Evolutionary conservation across 2,329 filamentous ascomycete genomes (phyloP).

Genomic region (Raffaelea ambrosiae): DNA sequence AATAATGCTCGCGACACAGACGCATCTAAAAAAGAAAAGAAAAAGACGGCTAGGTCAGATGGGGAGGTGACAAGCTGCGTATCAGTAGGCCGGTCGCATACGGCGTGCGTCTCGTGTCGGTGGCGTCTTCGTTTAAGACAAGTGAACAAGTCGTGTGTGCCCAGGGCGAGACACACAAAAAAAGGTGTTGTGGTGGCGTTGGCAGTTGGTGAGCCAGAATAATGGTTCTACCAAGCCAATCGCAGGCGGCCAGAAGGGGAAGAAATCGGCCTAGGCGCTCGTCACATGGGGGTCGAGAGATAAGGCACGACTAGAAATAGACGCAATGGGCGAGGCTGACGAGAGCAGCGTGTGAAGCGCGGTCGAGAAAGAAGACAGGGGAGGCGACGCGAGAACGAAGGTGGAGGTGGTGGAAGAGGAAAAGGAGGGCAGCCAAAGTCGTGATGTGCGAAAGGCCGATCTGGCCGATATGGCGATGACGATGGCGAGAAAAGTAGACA

Average conservation of each 20-base stretch:
- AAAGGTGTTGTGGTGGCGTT: background rate
- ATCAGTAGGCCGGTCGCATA: too few species aligned
- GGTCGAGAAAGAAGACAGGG: background rate
- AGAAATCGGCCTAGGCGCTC: background rate
- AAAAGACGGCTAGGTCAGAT: too few species aligned
- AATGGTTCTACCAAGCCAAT: background rate
- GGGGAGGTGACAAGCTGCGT: too few species aligned
- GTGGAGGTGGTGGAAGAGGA: background rate
- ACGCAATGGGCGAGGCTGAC: background rate
- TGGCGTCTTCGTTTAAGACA: too few species aligned
- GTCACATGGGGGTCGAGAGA: constrained; percentile 10
- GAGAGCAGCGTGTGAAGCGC: background rate
- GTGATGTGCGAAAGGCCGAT: too few species aligned
- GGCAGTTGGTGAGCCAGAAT: too few species aligned
- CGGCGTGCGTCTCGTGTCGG: too few species aligned
- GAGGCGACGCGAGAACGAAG: too few species aligned
- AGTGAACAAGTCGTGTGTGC: too few species aligned
- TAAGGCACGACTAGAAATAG: background rate
- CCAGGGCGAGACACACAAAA: too few species aligned
- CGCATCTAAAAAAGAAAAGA: too few species aligned
- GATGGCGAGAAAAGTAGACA: background rate
- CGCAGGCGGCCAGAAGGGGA: background rate
- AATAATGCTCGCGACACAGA: too few species aligned
- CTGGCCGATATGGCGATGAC: background rate
- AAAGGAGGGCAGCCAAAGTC: background rate